These are phyloP conservation scores for Trametes coccinea DNA, from an alignment of 768 basidiomycete species.

Conservation along the genomic window DNA sequence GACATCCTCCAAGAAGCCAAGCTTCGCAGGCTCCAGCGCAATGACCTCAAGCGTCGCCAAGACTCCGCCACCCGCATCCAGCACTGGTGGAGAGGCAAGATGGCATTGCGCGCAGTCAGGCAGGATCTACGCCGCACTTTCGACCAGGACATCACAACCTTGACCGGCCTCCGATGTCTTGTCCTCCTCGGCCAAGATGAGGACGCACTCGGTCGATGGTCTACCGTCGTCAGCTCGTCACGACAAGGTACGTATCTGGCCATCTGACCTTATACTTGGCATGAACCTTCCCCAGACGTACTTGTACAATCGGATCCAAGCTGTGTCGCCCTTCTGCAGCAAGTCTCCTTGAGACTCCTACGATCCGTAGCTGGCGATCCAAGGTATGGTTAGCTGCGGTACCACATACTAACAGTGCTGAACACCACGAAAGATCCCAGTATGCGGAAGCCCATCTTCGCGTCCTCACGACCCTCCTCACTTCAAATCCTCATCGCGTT, in stretches of 20 bases:
- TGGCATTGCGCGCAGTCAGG: slow-evolving; percentile 43
- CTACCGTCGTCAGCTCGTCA: slow-evolving; percentile 35
- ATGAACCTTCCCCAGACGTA: slow-evolving; percentile 17
- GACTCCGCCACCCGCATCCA: slow-evolving; percentile 67
- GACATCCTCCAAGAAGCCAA: slow-evolving; percentile 65
- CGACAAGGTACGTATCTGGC: slow-evolving; percentile 30
- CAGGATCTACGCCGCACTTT: slow-evolving; percentile 50
- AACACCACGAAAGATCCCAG: slow-evolving; percentile 43
- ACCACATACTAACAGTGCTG: background rate
- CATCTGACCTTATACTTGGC: background rate
- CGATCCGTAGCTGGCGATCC: slow-evolving; percentile 49
- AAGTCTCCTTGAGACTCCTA: slow-evolving; percentile 50
- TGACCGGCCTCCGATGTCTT: slow-evolving; percentile 64
- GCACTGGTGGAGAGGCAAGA: slow-evolving; percentile 64
- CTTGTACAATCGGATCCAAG: slow-evolving; percentile 34
- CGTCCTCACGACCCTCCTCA: slow-evolving; percentile 51
- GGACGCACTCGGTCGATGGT: slow-evolving; percentile 49
- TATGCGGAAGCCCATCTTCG: slow-evolving; percentile 49
- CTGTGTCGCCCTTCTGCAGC: slow-evolving; percentile 65
- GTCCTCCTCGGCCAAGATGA: slow-evolving; percentile 60
- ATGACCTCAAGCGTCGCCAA: slow-evolving; percentile 51
- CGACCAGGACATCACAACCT: slow-evolving; percentile 49
- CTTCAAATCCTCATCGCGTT: slow-evolving; percentile 27
- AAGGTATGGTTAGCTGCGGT: slow-evolving; percentile 41
- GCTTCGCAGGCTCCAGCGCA: slow-evolving; percentile 57